phyloP scores from a whole-genome alignment of 1,139 yeast species.

The Torulaspora globosa region DNA sequence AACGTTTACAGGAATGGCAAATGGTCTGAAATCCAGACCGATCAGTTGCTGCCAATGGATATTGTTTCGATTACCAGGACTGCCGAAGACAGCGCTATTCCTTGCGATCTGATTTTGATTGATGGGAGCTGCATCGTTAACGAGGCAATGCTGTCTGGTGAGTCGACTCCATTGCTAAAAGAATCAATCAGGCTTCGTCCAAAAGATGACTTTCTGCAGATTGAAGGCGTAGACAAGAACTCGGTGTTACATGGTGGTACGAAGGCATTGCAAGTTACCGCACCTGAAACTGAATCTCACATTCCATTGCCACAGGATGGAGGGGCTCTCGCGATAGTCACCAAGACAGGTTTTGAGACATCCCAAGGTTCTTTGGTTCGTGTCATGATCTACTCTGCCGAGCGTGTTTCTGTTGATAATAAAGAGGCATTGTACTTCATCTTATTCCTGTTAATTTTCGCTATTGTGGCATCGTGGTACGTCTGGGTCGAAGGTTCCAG shows the following conservation, averaged over 20 bases:
- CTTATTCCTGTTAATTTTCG: slow-evolving; percentile 81
- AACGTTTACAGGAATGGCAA: slow-evolving; percentile 64
- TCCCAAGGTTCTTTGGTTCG: slow-evolving; percentile 96
- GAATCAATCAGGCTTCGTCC: slow-evolving; percentile 89
- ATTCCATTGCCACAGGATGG: slow-evolving; percentile 71
- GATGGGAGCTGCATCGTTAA: slow-evolving; percentile 91
- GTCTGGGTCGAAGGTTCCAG: slow-evolving; percentile 98
- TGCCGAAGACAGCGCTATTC: slow-evolving; percentile 84
- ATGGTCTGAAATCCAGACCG: slow-evolving; percentile 71
- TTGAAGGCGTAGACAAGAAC: slow-evolving; percentile 84
- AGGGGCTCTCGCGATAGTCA: slow-evolving; percentile 88
- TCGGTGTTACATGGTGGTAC: slow-evolving; percentile 95
- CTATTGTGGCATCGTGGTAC: slow-evolving; percentile 94
- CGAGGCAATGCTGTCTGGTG: slow-evolving; percentile 98
- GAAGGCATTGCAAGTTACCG: slow-evolving; percentile 84
- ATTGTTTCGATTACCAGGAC: slow-evolving; percentile 84
- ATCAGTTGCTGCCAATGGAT: slow-evolving; percentile 86
- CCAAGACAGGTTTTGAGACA: slow-evolving; percentile 95
- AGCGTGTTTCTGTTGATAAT: slow-evolving; percentile 94
- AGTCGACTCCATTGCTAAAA: slow-evolving; percentile 91
- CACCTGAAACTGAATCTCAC: slow-evolving; percentile 45
- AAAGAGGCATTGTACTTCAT: slow-evolving; percentile 91
- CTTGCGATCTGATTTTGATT: slow-evolving; percentile 86
- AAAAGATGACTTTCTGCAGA: slow-evolving; percentile 56
- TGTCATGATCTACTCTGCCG: slow-evolving; percentile 96